Percentiles rank a stretch among this genome's conserved stretches.
phyloP scores from a whole-genome alignment of 1,284 basidiomycete species.

The Coniferiporia weirii region DNA sequence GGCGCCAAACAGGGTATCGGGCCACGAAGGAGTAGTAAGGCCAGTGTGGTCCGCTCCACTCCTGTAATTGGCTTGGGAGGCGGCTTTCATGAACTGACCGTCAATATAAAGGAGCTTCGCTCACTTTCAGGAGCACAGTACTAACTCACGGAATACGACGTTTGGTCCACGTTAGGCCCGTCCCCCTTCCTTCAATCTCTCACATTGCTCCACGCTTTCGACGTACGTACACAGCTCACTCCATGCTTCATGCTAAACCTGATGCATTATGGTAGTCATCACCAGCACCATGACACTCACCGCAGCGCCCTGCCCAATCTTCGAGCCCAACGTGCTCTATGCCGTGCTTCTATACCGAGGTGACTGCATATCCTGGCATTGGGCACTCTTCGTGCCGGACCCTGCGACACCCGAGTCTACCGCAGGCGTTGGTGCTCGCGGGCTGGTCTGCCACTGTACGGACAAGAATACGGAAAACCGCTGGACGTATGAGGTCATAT shows the following conservation, averaged over 20 bases:
- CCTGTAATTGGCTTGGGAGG: too few species aligned
- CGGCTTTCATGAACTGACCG: too few species aligned
- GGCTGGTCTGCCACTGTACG: neutral
- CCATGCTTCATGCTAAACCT: neutral
- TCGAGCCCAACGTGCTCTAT: conserved; percentile 4
- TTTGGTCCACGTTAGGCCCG: too few species aligned
- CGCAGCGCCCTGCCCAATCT: neutral
- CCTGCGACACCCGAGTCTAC: neutral
- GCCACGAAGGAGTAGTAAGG: too few species aligned
- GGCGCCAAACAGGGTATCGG: too few species aligned
- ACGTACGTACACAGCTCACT: neutral
- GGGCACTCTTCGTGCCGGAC: conserved; percentile 4
- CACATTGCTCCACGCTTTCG: too few species aligned
- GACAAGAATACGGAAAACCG: neutral
- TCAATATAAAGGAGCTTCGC: too few species aligned
- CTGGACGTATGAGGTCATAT: conserved; percentile 7
- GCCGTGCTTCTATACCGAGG: neutral
- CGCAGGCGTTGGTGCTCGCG: neutral
- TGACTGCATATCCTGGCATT: neutral
- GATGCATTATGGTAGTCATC: neutral
- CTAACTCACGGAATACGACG: too few species aligned
- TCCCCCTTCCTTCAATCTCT: too few species aligned
- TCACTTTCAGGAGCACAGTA: too few species aligned
- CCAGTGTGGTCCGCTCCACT: too few species aligned
- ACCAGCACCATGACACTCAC: neutral